Evolutionary conservation across 2,329 filamentous ascomycete species (phyloP).

Genomic region (Zymoseptoria tritici): DNA sequence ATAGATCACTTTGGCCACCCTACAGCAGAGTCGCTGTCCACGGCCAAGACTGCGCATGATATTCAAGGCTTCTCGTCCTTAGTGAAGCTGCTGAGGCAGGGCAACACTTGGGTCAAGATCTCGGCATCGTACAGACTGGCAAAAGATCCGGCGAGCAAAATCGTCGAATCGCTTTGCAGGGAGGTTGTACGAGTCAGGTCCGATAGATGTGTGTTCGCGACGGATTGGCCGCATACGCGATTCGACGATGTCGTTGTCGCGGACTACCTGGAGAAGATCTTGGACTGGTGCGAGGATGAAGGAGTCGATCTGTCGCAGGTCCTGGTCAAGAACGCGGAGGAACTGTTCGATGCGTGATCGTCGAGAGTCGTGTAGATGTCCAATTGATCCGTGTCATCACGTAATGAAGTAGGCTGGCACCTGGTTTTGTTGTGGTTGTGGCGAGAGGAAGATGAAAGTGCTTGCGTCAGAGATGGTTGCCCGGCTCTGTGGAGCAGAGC

Average conservation of each 20-base stretch:
- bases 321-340: constrained; percentile 50
- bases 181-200: constrained; percentile 43
- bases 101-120: constrained; percentile 50
- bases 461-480: not conserved
- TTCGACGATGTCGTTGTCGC: constrained; percentile 51
- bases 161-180: constrained; percentile 41
- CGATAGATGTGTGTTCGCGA: constrained; percentile 49
- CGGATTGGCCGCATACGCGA: constrained; percentile 59
- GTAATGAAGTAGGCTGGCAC: not conserved
- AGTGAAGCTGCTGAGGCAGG: constrained; percentile 39
- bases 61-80: constrained; percentile 46
- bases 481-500: not conserved
- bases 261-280: constrained; percentile 47
- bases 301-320: constrained; percentile 39
- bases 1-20: constrained; percentile 52
- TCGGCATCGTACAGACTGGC: constrained; percentile 50
- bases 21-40: constrained; percentile 35
- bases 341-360: constrained; percentile 32
- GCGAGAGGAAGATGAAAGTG: not conserved
- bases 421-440: not conserved
- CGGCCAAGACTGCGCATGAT: constrained; percentile 30
- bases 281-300: constrained; percentile 47
- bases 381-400: not conserved
- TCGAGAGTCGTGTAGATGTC: not conserved
- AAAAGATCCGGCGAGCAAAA: constrained; percentile 28